Base-by-base conservation (phyloP, 2,329 filamentous ascomycete genomes). In the Pseudogymnoascus sp. region DNA sequence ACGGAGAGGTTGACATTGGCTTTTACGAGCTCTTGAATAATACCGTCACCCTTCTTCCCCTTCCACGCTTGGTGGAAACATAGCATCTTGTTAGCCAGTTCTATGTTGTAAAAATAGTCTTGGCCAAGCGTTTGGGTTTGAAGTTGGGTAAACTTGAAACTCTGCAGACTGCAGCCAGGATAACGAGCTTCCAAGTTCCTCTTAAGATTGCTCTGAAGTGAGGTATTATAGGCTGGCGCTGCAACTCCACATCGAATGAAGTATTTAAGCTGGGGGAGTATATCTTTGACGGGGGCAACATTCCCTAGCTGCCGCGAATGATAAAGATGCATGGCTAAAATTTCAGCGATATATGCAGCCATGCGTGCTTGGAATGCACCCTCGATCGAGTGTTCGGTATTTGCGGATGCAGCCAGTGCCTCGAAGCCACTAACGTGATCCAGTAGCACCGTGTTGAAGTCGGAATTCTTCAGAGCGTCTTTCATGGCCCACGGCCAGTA, bases 401-500 rank as follows among this genome's bases (percentile, higher is more conserved):
- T 86, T 9, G 80, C 78, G 1, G 80, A 81, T 29, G 82, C 64
- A 4, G 80, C 75, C 0, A 82, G 79, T 4, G 84, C 74, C 64
- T 80, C 80, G 21, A 90, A 75, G 4, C 79, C 76, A 10, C 81
- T 83, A 35, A 95, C 82, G 72, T 91, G 95, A 3, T 82, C 80
- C 17, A 90, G 83, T 17, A 96, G 81, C 63, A 85, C 84, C 44
- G 85, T 80, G 63, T 97, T 82, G 70, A 96, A 93, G 0, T 80
- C 79, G 0, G 83, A 82, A 70, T 96, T 89, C 64, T 87, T 87
- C 65, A 89, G 85, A 37, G 96, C 78, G 40, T 89, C 87, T 63
- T 90, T 88, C 63, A 96, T 92, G 1, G 91, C 93, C 91, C 93
- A 96, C 1, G 93, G 89, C 93, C 93, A 97, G 72, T 92, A 90